Percentiles rank a stretch among this genome's conserved stretches.
These are phyloP conservation scores for Deinandra increscens DNA, from an alignment of 129 eudicot species.

Conservation along the genomic window DNA sequence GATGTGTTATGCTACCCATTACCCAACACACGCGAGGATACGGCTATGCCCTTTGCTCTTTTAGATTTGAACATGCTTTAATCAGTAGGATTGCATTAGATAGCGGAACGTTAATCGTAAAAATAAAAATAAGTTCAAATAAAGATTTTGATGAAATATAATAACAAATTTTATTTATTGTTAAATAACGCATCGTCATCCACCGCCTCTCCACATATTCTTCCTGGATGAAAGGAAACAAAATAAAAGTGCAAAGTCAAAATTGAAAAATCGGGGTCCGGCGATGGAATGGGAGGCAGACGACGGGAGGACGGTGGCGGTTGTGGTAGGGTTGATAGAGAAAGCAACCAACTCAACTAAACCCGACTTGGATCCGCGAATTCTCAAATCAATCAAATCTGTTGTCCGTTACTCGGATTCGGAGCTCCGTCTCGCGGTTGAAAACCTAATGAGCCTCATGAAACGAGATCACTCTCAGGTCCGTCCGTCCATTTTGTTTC, in stretches of 20 bases:
- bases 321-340: conserved; percentile 63
- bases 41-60: too few relatives aligned
- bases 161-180: too few relatives aligned
- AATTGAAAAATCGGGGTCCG: conserved; percentile 10
- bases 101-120: too few relatives aligned
- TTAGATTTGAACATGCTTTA: too few relatives aligned
- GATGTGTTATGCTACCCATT: too few relatives aligned
- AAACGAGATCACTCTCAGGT: conserved; percentile 98
- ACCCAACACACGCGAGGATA: too few relatives aligned
- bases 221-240: not conserved
- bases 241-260: conserved; percentile 20
- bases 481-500: not conserved
- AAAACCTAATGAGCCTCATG: conserved; percentile 77
- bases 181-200: conserved; percentile 5
- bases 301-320: conserved; percentile 36
- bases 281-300: conserved; percentile 42
- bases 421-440: conserved; percentile 81
- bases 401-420: conserved; percentile 74
- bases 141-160: too few relatives aligned
- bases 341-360: conserved; percentile 80
- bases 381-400: conserved; percentile 84
- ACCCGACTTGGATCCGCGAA: conserved; percentile 77
- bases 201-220: conserved; percentile 36
- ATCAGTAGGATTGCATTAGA: too few relatives aligned
- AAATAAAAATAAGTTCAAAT: too few relatives aligned